Base-by-base conservation (phyloP, 2,329 filamentous ascomycete species). In the Cercospora sp. region DNA sequence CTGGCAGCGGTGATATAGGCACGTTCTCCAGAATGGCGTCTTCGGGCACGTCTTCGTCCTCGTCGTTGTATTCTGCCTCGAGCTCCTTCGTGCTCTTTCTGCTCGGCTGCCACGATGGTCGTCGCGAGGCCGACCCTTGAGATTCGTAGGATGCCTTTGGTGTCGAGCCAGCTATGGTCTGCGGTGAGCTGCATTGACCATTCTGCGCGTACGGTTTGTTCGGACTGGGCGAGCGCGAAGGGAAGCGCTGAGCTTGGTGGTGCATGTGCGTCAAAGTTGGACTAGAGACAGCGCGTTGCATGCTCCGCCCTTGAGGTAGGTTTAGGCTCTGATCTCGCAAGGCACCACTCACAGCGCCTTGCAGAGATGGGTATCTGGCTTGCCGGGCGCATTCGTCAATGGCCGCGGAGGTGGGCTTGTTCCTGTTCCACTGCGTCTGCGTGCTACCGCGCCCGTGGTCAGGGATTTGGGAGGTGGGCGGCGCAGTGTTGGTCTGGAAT, bases 11-110 rank as follows among this genome's bases (percentile, higher is more conserved):
- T 0, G 91, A 94, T 57, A 95, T 88, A 5, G 92, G 92, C 2
- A 95, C 89, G 71, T 95, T 95, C 80, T 92, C 91, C 58, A 95
- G 86, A 63, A 93, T 85, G 26, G 91, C 86, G 64, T 92, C 91
- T 28, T 94, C 91, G 0, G 92, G 92, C 32, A 95, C 89, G 66
- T 86, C 85, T 70, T 92, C 88, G 75, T 93, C 91, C 64, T 88
- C 89, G 64, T 93, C 90, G 72, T 94, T 90, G 73, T 92, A 94
- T 76, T 94, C 91, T 65, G 87, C 86, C 77, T 95, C 92, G 63
- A 93, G 82, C 74, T 94, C 88, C 68, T 89, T 81, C 0, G 87
- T 84, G 0, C 89, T 88, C 78, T 93, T 94, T 66, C 89, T 85
- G 55, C 82, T 86, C 0, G 89, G 86, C 77, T 93, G 90, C 91